Conservation (phyloP, 148 eudicot species). For the Simmondsia chinensis region DNA sequence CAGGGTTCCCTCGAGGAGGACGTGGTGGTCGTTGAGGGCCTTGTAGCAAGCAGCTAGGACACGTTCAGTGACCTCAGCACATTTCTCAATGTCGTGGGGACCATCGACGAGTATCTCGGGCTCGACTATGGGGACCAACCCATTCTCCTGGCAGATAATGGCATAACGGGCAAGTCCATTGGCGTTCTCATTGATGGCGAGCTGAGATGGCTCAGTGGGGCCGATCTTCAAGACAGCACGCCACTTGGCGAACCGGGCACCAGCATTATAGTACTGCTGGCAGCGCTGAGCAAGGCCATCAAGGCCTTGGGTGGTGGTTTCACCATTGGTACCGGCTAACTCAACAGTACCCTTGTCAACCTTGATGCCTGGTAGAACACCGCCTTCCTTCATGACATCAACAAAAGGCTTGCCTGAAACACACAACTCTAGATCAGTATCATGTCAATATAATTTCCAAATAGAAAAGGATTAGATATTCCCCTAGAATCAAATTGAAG, state of each 20-base stretch:
- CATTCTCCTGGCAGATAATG: conserved; percentile 76
- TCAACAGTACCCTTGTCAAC: conserved; percentile 97
- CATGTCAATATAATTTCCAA: too few relatives aligned
- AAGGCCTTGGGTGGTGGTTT: conserved; percentile 97
- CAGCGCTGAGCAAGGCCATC: conserved; percentile 94
- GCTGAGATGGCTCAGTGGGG: conserved; percentile 91
- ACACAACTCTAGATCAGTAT: too few relatives aligned
- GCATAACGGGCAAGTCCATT: conserved; percentile 98
- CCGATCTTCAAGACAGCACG: conserved; percentile 99
- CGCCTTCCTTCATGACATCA: conserved; percentile 65
- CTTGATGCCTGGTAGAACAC: conserved; percentile 84
- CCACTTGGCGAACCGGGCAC: conserved; percentile 98
- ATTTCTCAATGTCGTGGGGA: conserved; percentile 83
- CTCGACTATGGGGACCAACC: conserved; percentile 93
- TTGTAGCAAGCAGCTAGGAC: conserved; percentile 91
- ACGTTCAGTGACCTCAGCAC: conserved; percentile 72
- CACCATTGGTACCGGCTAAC: conserved; percentile 71
- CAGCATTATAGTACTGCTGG: conserved; percentile 89
- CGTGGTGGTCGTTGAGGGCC: conserved; percentile 82
- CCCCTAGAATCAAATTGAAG: too few relatives aligned
- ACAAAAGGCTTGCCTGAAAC: conserved; percentile 82
- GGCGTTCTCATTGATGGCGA: conserved; percentile 94
- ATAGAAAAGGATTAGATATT: too few relatives aligned
- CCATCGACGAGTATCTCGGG: conserved; percentile 93
- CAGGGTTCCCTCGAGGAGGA: conserved; percentile 81